Base-by-base conservation (phyloP, 1,139 yeast genomes). In the Yamadazyma buinensis region DNA sequence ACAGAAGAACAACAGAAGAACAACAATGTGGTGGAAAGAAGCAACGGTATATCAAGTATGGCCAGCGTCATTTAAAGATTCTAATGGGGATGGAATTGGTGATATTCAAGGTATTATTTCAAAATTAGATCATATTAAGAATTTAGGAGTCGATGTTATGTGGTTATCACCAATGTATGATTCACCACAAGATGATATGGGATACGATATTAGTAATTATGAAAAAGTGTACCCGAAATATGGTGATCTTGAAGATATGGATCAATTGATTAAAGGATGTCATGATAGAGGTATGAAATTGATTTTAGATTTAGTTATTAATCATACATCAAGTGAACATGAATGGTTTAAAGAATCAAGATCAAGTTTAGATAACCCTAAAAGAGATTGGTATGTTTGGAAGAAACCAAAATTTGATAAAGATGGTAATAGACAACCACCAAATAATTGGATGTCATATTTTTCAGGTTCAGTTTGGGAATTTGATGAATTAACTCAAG, bases 351-450 rank as follows among this genome's bases (percentile, higher is more conserved):
- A 72, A 51, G 80, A 77, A 49, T 71, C 80, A 6, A 57, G 75
- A 39, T 62, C 74, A 12, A 70, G 77, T n/a, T 64, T 61, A 48
- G 59, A 61, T 32, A 75, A 69, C 50, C 73, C 80, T 15, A 76
- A 77, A 58, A 64, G 82, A 51, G 79, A 77, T 52, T 77, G 83
- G 83, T 77, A 75, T 53, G 62, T 74, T 43, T 76, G 82, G 82
- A 67, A 63, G 41, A 67, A 70, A 26, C 67, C 80, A 15, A 61
- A 54, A 39, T 48, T 40, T 35, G 64, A 49, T 17, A 44, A 67
- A 4, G 7, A 17, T 17, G 80, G 80, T 28, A 60, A 63, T 31
- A 65, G 78, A 52, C 62, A 59, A 15, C 78, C 80, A 20, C 80
- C 81, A 19, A 76, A 72, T 57, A 77, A 77, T 53, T 77, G 82